These are phyloP conservation scores for Xanthoceras sorbifolium DNA, from an alignment of 345 rosid genomes.

Conservation along the genomic window DNA sequence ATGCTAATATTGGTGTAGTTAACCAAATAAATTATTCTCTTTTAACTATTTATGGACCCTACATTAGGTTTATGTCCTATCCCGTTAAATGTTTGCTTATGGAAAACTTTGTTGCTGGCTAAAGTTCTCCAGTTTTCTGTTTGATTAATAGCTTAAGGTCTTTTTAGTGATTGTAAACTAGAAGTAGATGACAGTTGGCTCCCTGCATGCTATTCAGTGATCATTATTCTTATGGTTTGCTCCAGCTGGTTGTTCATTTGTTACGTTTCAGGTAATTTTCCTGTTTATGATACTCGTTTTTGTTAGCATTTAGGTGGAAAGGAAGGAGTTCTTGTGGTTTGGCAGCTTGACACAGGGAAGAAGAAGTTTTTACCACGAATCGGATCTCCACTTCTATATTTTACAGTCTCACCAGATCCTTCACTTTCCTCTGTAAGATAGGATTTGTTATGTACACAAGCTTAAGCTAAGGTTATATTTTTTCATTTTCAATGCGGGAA, in stretches of 20 bases:
- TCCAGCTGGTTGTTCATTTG: not conserved
- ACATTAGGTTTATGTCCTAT: not conserved
- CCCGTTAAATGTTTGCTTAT: no score
- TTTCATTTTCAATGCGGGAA: slow-evolving; percentile 9
- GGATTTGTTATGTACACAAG: not conserved
- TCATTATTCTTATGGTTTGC: not conserved
- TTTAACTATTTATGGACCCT: not conserved
- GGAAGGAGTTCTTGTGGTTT: slow-evolving; percentile 97
- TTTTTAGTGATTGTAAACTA: not conserved
- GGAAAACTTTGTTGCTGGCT: not conserved
- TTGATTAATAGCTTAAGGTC: not conserved
- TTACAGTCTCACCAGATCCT: slow-evolving; percentile 76
- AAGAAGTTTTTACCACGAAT: slow-evolving; percentile 92
- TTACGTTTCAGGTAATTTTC: not conserved
- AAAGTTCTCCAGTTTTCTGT: not conserved
- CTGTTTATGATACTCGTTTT: slow-evolving; percentile 7
- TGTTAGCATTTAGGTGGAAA: slow-evolving; percentile 67
- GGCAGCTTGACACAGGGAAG: slow-evolving; percentile 96
- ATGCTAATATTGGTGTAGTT: not conserved
- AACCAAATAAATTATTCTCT: not conserved
- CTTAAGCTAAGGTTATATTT: not conserved
- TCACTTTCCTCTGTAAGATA: slow-evolving; percentile 80
- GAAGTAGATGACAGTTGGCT: no score
- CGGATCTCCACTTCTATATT: slow-evolving; percentile 84
- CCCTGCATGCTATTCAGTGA: not conserved